These are phyloP conservation scores for Ophiostoma australiae DNA, from an alignment of 2,329 filamentous ascomycete genomes.

Conservation along the genomic window DNA sequence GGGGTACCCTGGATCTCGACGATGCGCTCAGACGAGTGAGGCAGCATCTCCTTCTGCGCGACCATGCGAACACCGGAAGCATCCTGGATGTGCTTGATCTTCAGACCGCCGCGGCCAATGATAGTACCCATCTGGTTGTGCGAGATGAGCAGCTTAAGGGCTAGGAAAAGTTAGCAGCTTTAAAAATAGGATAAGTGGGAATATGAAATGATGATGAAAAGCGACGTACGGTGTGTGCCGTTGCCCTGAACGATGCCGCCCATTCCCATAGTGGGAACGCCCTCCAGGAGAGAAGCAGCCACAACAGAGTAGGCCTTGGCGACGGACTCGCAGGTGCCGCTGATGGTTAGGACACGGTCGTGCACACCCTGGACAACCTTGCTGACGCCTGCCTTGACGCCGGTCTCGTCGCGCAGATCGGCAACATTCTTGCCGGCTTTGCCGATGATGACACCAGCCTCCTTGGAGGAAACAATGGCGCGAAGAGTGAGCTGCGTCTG, in stretches of 20 bases:
- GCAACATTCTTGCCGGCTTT: slow-evolving; percentile 98
- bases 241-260: slow-evolving; percentile 80
- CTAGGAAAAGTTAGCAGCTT: slow-evolving; percentile 43
- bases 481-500: slow-evolving; percentile 87
- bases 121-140: slow-evolving; percentile 99
- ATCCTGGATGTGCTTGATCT: slow-evolving; percentile 99
- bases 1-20: slow-evolving; percentile 95
- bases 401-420: slow-evolving; percentile 93
- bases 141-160: slow-evolving; percentile 95
- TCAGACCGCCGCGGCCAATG: slow-evolving; percentile 90
- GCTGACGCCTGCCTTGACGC: slow-evolving; percentile 95
- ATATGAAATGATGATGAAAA: neutral
- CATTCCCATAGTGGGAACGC: slow-evolving; percentile 93
- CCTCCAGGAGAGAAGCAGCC: slow-evolving; percentile 83
- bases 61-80: slow-evolving; percentile 97
- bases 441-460: slow-evolving; percentile 97
- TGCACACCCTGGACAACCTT: slow-evolving; percentile 98
- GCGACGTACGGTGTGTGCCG: slow-evolving; percentile 86
- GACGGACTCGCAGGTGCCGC: slow-evolving; percentile 80
- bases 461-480: slow-evolving; percentile 97
- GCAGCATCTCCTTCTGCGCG: slow-evolving; percentile 98
- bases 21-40: slow-evolving; percentile 95
- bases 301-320: slow-evolving; percentile 91
- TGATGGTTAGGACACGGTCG: slow-evolving; percentile 93
- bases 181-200: neutral